Conservation (phyloP, 2,329 filamentous ascomycete genomes). For the Hypoxylon sp. region DNA sequence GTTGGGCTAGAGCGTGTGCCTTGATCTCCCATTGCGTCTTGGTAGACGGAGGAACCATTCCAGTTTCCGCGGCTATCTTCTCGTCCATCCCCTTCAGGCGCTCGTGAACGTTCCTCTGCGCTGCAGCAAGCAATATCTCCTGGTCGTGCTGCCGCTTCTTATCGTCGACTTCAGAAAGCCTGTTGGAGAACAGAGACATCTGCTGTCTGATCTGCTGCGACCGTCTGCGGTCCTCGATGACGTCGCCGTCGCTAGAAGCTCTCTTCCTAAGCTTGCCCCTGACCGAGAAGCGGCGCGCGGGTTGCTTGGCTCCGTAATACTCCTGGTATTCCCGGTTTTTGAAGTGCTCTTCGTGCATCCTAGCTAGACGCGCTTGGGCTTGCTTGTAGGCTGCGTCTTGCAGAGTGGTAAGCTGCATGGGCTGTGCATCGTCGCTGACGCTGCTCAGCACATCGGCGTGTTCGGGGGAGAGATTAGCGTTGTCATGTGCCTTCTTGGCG, state of each 20-base stretch:
- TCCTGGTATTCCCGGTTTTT: slow-evolving; percentile 76
- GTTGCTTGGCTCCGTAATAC: slow-evolving; percentile 75
- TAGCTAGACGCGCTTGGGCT: slow-evolving; percentile 85
- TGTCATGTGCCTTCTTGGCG: slow-evolving; percentile 59
- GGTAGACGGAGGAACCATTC: slow-evolving; percentile 77
- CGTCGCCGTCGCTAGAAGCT: slow-evolving; percentile 76
- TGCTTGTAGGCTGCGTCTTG: slow-evolving; percentile 91
- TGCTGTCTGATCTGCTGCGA: slow-evolving; percentile 82
- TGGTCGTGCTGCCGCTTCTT: slow-evolving; percentile 83
- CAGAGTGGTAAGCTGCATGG: slow-evolving; percentile 73
- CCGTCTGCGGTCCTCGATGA: slow-evolving; percentile 75
- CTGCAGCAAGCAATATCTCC: slow-evolving; percentile 80
- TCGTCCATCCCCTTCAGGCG: slow-evolving; percentile 86
- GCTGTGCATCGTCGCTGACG: slow-evolving; percentile 60
- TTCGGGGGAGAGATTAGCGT: slow-evolving; percentile 51
- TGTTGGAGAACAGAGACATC: slow-evolving; percentile 82
- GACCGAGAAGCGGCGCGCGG: slow-evolving; percentile 64
- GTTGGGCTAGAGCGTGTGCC: slow-evolving; percentile 77
- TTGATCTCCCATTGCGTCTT: slow-evolving; percentile 85
- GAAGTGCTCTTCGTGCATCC: slow-evolving; percentile 79
- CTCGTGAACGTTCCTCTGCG: slow-evolving; percentile 87
- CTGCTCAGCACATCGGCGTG: slow-evolving; percentile 54
- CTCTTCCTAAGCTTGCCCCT: slow-evolving; percentile 72
- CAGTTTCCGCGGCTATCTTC: slow-evolving; percentile 81
- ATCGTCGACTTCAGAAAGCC: slow-evolving; percentile 77